These are phyloP conservation scores for Alectoria sarmentosa DNA, from an alignment of 495 filamentous ascomycete genomes.

Conservation along the genomic window DNA sequence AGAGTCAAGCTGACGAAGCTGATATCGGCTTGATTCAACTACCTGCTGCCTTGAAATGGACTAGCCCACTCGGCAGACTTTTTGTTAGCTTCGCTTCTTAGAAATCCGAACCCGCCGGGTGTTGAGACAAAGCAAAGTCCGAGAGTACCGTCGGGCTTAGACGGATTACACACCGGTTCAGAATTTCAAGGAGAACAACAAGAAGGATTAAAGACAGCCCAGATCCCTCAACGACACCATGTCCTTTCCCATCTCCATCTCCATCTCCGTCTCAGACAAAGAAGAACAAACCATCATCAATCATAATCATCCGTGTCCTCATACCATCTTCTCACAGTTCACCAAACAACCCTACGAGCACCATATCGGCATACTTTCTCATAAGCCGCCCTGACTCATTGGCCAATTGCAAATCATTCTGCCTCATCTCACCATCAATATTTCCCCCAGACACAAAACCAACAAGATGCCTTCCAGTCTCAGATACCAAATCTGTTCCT, in stretches of 20 bases:
- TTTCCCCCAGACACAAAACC: conserved; percentile 4
- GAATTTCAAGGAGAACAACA: not conserved
- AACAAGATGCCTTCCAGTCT: conserved; percentile 27
- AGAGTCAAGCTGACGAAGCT: not conserved
- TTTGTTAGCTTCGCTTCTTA: not conserved
- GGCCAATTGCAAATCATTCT: conserved; percentile 5
- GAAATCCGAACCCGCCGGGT: not conserved
- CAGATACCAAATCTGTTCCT: conserved; percentile 18
- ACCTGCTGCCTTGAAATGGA: not conserved
- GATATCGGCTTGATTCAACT: not conserved
- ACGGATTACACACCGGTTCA: not conserved
- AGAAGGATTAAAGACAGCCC: conserved; percentile 1
- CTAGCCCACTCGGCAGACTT: not conserved
- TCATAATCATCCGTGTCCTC: not conserved
- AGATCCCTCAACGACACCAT: not conserved
- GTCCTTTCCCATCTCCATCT: too few species aligned
- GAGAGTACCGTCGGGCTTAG: not conserved
- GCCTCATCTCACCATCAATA: not conserved
- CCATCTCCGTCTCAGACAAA: conserved; percentile 1
- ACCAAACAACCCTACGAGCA: not conserved
- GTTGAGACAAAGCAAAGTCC: not conserved
- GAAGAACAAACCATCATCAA: not conserved
- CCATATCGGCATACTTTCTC: not conserved
- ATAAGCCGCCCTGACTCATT: conserved; percentile 20
- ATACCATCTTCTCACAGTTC: not conserved